Conservation (phyloP, 371 early-diverging fungal genomes). For the Mortierella sp. region DNA sequence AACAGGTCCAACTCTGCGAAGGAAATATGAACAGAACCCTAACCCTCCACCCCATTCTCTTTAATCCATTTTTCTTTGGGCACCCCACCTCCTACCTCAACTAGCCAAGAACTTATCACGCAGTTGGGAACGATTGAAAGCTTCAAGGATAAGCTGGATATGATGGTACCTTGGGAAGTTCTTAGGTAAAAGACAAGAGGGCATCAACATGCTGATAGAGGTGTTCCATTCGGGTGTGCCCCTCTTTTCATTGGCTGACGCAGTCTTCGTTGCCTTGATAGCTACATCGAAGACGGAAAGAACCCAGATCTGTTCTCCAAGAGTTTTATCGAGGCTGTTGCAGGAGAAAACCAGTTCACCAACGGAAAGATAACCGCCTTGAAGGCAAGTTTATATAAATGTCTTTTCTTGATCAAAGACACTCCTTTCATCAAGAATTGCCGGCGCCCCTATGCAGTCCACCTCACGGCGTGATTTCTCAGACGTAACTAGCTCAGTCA, state of each 20-base stretch:
- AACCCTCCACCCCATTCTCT: not conserved
- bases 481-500: too few species aligned
- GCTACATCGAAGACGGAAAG: slow-evolving; percentile 73
- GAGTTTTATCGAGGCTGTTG: slow-evolving; percentile 76
- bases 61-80: not conserved
- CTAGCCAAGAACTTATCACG: slow-evolving; percentile 70
- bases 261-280: slow-evolving; percentile 32
- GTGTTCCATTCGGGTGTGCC: too few species aligned
- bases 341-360: slow-evolving; percentile 83
- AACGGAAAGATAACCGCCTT: slow-evolving; percentile 80
- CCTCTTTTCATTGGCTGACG: too few species aligned
- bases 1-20: too few species aligned
- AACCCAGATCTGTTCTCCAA: slow-evolving; percentile 82
- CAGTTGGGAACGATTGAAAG: slow-evolving; percentile 68
- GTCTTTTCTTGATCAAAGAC: too few species aligned
- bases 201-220: too few species aligned
- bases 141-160: slow-evolving; percentile 66
- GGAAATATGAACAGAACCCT: not conserved
- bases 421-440: too few species aligned
- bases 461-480: too few species aligned
- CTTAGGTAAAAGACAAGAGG: slow-evolving; percentile 60
- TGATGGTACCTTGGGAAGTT: slow-evolving; percentile 76
- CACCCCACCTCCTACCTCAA: not conserved
- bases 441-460: too few species aligned
- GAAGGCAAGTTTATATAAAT: slow-evolving; percentile 55